phyloP scores from a whole-genome alignment of 208 protist genomes.

The Leishmania major region DNA sequence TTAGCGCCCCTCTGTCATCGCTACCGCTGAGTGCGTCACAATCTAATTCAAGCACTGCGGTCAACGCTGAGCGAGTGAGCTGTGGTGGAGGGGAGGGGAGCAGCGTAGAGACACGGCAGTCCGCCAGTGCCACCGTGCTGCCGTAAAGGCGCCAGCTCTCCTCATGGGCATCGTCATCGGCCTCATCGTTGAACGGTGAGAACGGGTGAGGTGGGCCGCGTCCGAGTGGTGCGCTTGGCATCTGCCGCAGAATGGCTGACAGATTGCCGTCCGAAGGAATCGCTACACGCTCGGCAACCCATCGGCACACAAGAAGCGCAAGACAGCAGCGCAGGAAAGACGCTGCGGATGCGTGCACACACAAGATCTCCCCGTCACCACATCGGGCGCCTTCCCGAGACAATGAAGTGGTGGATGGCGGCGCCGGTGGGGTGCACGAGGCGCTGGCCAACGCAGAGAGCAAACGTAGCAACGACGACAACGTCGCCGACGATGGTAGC shows the following conservation, averaged over 20 bases:
- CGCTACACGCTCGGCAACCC: slow-evolving; percentile 6
- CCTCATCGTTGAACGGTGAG: too few species aligned
- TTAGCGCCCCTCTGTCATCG: background rate
- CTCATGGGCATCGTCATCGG: background rate
- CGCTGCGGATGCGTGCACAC: background rate
- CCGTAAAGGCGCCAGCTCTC: background rate
- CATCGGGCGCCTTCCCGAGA: background rate
- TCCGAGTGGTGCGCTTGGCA: background rate
- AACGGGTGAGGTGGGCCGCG: background rate
- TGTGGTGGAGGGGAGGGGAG: background rate
- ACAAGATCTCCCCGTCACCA: background rate
- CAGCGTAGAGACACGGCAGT: slow-evolving; percentile 5
- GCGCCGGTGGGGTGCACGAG: background rate
- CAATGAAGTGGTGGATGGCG: background rate
- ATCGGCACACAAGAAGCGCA: slow-evolving; percentile 9
- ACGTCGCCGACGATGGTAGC: background rate
- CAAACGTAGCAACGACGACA: background rate
- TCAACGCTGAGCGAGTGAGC: background rate
- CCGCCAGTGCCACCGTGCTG: background rate
- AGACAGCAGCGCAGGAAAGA: slow-evolving; percentile 6
- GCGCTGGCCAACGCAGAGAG: background rate
- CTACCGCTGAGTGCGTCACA: background rate
- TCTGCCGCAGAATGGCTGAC: slow-evolving; percentile 3
- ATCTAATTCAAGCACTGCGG: background rate
- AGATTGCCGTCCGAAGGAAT: slow-evolving; percentile 3